Conservation (phyloP, 768 basidiomycete genomes). For the Kwoniella sp. region DNA sequence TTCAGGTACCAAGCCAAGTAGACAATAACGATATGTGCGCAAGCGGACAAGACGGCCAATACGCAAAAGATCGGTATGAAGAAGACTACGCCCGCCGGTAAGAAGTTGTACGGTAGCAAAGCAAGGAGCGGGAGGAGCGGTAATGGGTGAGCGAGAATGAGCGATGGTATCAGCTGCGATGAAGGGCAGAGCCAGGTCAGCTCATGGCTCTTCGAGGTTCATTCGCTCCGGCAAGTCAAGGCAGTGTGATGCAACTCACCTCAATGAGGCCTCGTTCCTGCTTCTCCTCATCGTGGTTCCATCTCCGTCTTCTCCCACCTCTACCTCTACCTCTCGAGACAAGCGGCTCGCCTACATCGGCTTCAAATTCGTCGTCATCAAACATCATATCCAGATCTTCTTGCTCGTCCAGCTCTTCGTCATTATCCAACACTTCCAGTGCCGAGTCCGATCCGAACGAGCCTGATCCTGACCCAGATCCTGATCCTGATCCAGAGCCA, state of each 20-base stretch:
- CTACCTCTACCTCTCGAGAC: constrained; percentile 17
- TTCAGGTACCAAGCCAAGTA: constrained; percentile 55
- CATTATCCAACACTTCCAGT: constrained; percentile 29
- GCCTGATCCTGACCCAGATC: constrained; percentile 15
- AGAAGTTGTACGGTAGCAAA: constrained; percentile 49
- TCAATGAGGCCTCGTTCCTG: constrained; percentile 37
- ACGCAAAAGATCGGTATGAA: constrained; percentile 52
- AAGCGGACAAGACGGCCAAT: constrained; percentile 44
- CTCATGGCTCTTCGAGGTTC: background rate
- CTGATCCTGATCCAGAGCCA: constrained; percentile 5
- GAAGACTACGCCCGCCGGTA: constrained; percentile 52
- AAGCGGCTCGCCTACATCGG: constrained; percentile 24
- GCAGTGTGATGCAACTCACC: constrained; percentile 31
- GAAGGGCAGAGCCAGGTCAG: background rate
- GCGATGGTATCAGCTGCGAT: constrained; percentile 48
- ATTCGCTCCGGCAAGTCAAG: background rate
- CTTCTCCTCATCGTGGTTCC: constrained; percentile 36
- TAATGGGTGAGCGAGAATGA: constrained; percentile 52
- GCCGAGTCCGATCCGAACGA: constrained; percentile 22
- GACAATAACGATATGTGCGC: constrained; percentile 53
- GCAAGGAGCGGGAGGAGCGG: constrained; percentile 50
- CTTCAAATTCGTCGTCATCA: constrained; percentile 27
- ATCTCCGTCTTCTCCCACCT: constrained; percentile 20
- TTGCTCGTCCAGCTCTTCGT: constrained; percentile 22
- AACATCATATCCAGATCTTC: constrained; percentile 8